Evolutionary conservation across 2,329 filamentous ascomycete species (phyloP).

Genomic region (Penicillium aurantiogriseum): DNA sequence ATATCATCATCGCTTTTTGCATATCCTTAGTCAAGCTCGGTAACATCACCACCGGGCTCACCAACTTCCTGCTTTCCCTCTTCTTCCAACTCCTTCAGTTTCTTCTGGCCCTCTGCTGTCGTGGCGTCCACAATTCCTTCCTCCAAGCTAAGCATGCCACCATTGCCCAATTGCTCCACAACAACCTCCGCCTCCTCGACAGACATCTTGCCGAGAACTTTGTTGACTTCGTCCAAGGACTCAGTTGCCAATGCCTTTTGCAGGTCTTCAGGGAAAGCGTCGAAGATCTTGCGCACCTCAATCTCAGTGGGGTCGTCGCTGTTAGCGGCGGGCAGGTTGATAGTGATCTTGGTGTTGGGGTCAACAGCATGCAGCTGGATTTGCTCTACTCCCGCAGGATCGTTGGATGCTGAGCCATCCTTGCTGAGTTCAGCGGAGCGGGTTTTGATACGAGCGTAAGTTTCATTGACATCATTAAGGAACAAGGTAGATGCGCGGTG

Average conservation of each 20-base stretch:
- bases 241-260: slow-evolving; percentile 81
- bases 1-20: not conserved
- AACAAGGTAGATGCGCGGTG: slow-evolving; percentile 92
- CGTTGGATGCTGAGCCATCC: slow-evolving; percentile 53
- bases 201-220: slow-evolving; percentile 82
- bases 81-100: slow-evolving; percentile 71
- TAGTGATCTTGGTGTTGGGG: slow-evolving; percentile 86
- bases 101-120: slow-evolving; percentile 77
- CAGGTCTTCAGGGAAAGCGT: slow-evolving; percentile 77
- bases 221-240: slow-evolving; percentile 84
- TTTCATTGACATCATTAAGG: slow-evolving; percentile 85
- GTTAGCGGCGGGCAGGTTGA: slow-evolving; percentile 69
- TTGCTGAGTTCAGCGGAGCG: slow-evolving; percentile 71
- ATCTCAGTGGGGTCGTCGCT: slow-evolving; percentile 63
- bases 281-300: slow-evolving; percentile 71
- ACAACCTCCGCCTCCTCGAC: slow-evolving; percentile 84
- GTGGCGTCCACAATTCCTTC: slow-evolving; percentile 94
- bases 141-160: slow-evolving; percentile 85
- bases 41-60: slow-evolving; percentile 52
- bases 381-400: slow-evolving; percentile 74
- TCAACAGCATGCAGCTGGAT: slow-evolving; percentile 97
- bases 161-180: slow-evolving; percentile 75
- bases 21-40: slow-evolving; percentile 33
- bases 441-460: slow-evolving; percentile 76
- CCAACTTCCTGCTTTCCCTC: slow-evolving; percentile 48